Percentiles rank a stretch among this genome's conserved stretches.
These are phyloP conservation scores for Rhodotorula mucilaginosa DNA, from an alignment of 1,284 basidiomycete species.

Conservation along the genomic window DNA sequence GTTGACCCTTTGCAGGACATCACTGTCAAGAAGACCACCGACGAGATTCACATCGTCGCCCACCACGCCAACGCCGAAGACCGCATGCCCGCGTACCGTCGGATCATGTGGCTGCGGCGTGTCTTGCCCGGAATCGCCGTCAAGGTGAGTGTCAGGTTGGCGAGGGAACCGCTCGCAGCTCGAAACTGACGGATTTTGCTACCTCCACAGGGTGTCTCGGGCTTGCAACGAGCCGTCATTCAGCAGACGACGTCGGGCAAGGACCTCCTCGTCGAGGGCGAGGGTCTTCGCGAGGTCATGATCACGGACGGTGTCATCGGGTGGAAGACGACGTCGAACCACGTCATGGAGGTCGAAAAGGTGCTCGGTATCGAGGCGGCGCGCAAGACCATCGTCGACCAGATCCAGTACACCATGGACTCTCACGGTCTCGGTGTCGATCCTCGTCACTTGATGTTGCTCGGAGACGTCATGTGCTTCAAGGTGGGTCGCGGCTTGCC, in stretches of 20 bases:
- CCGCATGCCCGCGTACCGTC: slow-evolving; percentile 75
- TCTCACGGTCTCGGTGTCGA: slow-evolving; percentile 99
- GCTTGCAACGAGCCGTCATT: slow-evolving; percentile 85
- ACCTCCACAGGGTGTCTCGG: slow-evolving; percentile 66
- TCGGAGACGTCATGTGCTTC: slow-evolving; percentile 98
- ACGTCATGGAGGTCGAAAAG: slow-evolving; percentile 91
- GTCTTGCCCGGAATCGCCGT: slow-evolving; percentile 78
- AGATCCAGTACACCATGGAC: slow-evolving; percentile 97
- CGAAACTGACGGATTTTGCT: neutral
- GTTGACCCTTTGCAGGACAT: slow-evolving; percentile 27
- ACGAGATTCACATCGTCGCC: slow-evolving; percentile 76
- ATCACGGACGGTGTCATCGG: slow-evolving; percentile 93
- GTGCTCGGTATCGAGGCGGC: slow-evolving; percentile 98
- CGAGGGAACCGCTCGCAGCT: no score
- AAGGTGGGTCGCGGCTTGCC: slow-evolving; percentile 60
- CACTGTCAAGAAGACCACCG: slow-evolving; percentile 52
- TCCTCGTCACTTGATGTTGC: slow-evolving; percentile 95
- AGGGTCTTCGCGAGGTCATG: slow-evolving; percentile 98
- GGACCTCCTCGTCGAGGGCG: slow-evolving; percentile 83
- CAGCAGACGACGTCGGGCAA: slow-evolving; percentile 78
- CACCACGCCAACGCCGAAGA: slow-evolving; percentile 60
- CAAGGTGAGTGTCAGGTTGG: slow-evolving; percentile 62
- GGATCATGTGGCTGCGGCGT: slow-evolving; percentile 78
- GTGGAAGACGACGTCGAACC: slow-evolving; percentile 88
- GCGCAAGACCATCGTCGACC: slow-evolving; percentile 88